Percentiles rank a stretch among this genome's conserved stretches.
phyloP scores from a whole-genome alignment of 768 basidiomycete genomes.

The Pleurotus salmoneostramineus region DNA sequence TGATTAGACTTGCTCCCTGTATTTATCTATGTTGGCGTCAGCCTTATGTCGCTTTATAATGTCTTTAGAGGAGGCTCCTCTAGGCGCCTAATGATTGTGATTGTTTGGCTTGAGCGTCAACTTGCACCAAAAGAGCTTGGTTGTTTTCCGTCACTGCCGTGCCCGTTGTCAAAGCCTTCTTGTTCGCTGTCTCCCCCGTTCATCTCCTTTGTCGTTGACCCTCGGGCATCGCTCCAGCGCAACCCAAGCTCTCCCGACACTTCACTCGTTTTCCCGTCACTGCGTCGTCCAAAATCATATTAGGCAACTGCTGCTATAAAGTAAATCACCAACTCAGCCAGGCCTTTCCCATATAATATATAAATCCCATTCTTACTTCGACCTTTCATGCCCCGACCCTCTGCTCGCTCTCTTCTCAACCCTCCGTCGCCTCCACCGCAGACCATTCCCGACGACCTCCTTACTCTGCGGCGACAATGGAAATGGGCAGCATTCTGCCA shows the following conservation, averaged over 20 bases:
- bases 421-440: background rate
- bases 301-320: too few relatives aligned
- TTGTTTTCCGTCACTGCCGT: slow-evolving; percentile 5
- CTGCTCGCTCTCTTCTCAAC: slow-evolving; percentile 9
- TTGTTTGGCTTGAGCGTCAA: background rate
- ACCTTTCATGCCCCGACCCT: slow-evolving; percentile 7
- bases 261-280: background rate
- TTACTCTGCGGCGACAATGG: slow-evolving; percentile 73
- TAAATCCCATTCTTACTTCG: slow-evolving; percentile 4
- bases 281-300: too few relatives aligned
- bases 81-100: background rate
- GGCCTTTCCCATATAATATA: slow-evolving; percentile 8
- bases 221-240: too few relatives aligned
- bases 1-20: too few relatives aligned
- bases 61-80: too few relatives aligned
- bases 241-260: too few relatives aligned
- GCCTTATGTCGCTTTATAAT: too few relatives aligned
- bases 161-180: background rate
- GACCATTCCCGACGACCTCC: slow-evolving; percentile 32
- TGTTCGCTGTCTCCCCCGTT: background rate
- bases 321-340: too few relatives aligned
- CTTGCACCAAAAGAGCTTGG: background rate
- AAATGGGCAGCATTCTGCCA: slow-evolving; percentile 92
- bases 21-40: too few relatives aligned
- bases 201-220: background rate